phyloP scores from a whole-genome alignment of 805 yeast species.

The Zygosaccharomyces rouxii region DNA sequence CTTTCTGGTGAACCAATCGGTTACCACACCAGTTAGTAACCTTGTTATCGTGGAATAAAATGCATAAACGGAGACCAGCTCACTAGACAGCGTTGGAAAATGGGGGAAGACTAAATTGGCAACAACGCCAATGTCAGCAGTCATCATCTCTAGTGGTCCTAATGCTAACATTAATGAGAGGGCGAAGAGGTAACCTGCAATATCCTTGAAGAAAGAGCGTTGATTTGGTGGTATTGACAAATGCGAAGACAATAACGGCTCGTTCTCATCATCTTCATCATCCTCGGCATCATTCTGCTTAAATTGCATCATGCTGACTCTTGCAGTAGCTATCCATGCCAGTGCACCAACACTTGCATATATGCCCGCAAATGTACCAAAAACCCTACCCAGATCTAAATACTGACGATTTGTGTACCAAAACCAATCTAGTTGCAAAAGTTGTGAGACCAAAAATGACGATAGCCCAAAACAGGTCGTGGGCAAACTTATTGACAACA shows the following conservation, averaged over 20 bases:
- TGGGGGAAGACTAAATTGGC: slow-evolving; percentile 36
- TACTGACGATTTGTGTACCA: slow-evolving; percentile 25
- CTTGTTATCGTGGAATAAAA: slow-evolving; percentile 71
- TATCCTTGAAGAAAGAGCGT: slow-evolving; percentile 45
- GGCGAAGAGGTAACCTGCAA: slow-evolving; percentile 60
- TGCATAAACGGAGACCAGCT: slow-evolving; percentile 54
- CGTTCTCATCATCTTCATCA: slow-evolving; percentile 20
- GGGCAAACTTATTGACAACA: slow-evolving; percentile 82
- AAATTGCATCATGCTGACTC: slow-evolving; percentile 52
- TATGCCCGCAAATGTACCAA: slow-evolving; percentile 46
- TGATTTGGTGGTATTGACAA: slow-evolving; percentile 23
- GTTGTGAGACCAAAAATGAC: slow-evolving; percentile 67
- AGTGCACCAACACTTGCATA: slow-evolving; percentile 54
- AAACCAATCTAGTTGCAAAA: slow-evolving; percentile 44
- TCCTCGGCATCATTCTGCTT: slow-evolving; percentile 15
- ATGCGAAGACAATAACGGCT: slow-evolving; percentile 28
- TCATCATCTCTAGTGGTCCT: slow-evolving; percentile 83
- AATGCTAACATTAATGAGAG: slow-evolving; percentile 58
- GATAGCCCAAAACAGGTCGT: slow-evolving; percentile 85
- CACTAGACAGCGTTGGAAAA: slow-evolving; percentile 25
- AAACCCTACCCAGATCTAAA: slow-evolving; percentile 50
- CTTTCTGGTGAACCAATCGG: slow-evolving; percentile 51
- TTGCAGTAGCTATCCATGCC: slow-evolving; percentile 60
- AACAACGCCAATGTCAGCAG: slow-evolving; percentile 77
- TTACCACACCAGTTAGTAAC: slow-evolving; percentile 57